Conservation (phyloP, 73 alveolate genomes). For the Paramecium sexaurelia region DNA sequence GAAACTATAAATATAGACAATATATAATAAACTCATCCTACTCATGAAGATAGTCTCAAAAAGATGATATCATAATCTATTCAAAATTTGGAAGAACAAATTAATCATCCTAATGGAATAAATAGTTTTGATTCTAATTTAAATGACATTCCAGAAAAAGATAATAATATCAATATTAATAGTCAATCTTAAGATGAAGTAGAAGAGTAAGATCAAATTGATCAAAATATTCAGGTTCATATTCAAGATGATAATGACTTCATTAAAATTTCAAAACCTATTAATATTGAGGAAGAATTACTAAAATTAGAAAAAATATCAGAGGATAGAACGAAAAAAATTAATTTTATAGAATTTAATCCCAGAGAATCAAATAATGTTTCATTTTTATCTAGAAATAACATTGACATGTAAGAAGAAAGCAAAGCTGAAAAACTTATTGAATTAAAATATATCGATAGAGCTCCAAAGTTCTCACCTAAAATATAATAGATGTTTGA, state of each 20-base stretch:
- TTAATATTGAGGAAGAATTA: slow-evolving; percentile 22
- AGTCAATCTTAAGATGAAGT: not conserved
- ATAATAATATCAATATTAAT: not conserved
- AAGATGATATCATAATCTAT: not conserved
- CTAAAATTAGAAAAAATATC: not conserved
- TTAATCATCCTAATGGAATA: not conserved
- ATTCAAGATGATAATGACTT: not conserved
- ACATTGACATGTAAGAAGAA: not conserved
- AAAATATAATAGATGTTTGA: slow-evolving; percentile 29
- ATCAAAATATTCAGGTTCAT: not conserved
- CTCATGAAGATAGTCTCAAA: not conserved
- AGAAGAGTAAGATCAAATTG: not conserved
- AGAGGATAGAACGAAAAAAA: slow-evolving; percentile 7
- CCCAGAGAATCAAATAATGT: not conserved
- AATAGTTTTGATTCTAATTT: not conserved
- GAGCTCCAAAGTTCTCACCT: slow-evolving; percentile 46
- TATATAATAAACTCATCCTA: not conserved
- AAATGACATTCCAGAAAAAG: not conserved
- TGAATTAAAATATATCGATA: slow-evolving; percentile 31
- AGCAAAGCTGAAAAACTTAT: slow-evolving; percentile 42
- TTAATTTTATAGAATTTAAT: not conserved
- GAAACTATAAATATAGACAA: not conserved
- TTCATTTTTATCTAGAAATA: not conserved
- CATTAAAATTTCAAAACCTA: not conserved
- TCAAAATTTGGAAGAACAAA: not conserved